Evolutionary conservation across 2,329 filamentous ascomycete species (phyloP).

Genomic region (Exophiala lecanii-corni): DNA sequence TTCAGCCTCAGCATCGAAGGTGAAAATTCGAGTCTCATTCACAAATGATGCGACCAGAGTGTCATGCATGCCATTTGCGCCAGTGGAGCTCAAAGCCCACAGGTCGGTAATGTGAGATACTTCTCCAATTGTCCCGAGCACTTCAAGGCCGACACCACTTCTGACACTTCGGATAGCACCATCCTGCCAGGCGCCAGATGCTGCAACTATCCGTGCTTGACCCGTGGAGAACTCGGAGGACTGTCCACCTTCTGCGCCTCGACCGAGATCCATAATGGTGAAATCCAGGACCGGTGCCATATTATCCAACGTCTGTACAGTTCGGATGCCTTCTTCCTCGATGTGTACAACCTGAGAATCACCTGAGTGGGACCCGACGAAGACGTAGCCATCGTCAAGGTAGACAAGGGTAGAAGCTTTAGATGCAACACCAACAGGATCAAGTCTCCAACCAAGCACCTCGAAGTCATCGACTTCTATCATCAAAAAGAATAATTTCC

Average conservation of each 20-base stretch:
- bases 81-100: conserved; percentile 60
- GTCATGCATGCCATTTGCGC: conserved; percentile 52
- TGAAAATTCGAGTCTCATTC: conserved; percentile 77
- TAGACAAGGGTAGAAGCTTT: conserved; percentile 76
- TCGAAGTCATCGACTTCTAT: conserved; percentile 60
- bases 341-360: conserved; percentile 79
- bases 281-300: conserved; percentile 93
- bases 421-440: conserved; percentile 63
- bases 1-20: conserved; percentile 66
- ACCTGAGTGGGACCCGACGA: conserved; percentile 87
- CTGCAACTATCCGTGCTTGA: conserved; percentile 87
- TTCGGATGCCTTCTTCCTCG: conserved; percentile 55
- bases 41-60: conserved; percentile 76
- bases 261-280: conserved; percentile 92
- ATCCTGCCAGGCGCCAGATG: conserved; percentile 83
- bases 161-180: conserved; percentile 85
- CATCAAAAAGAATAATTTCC: conserved; percentile 77
- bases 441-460: conserved; percentile 69
- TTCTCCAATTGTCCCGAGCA: conserved; percentile 75
- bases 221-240: conserved; percentile 92
- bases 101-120: conserved; percentile 69
- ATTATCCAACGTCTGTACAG: conserved; percentile 74
- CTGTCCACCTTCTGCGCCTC: conserved; percentile 69
- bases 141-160: conserved; percentile 88
- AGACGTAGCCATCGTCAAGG: conserved; percentile 67